Evolutionary conservation across 257 asterid genomes (phyloP).

Genomic region (Galeopsis tetrahit): DNA sequence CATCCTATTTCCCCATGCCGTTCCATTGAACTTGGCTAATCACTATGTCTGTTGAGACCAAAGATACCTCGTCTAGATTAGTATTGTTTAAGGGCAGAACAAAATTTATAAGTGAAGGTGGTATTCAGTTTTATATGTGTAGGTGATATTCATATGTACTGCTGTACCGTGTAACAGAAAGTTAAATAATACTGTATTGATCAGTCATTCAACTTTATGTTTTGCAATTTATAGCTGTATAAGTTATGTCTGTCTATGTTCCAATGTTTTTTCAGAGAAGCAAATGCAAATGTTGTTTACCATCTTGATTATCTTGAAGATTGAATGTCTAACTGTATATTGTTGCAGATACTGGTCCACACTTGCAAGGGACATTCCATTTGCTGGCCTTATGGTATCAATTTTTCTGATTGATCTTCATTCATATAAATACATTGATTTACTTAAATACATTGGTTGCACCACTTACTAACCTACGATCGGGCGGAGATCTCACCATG

Average conservation of each 20-base stretch:
- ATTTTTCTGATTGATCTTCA: constrained; percentile 26
- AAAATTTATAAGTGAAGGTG: constrained; percentile 2
- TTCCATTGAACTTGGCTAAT: not conserved
- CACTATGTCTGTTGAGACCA: not conserved
- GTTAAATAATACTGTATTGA: not conserved
- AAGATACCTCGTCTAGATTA: not conserved
- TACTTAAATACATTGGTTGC: constrained; percentile 1
- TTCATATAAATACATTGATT: constrained; percentile 16
- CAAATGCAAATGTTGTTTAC: constrained; percentile 22
- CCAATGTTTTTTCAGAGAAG: not conserved
- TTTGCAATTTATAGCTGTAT: constrained; percentile 5
- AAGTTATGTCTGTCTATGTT: constrained; percentile 20
- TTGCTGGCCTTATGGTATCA: constrained; percentile 86
- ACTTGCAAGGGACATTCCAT: constrained; percentile 86
- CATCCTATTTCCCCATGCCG: not conserved
- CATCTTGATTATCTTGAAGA: constrained; percentile 20
- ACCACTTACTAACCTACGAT: constrained; percentile 12
- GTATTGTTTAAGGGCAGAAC: constrained; percentile 17
- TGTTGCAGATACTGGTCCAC: constrained; percentile 77
- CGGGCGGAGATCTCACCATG: not conserved
- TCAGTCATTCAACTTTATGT: not conserved
- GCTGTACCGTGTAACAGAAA: constrained; percentile 1
- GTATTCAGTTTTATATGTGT: constrained; percentile 5
- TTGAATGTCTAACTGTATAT: constrained; percentile 24
- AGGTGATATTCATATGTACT: constrained; percentile 14